Conservation (phyloP, 2,329 filamentous ascomycete species). For the Xenosphaeropsis pyriputrescens region DNA sequence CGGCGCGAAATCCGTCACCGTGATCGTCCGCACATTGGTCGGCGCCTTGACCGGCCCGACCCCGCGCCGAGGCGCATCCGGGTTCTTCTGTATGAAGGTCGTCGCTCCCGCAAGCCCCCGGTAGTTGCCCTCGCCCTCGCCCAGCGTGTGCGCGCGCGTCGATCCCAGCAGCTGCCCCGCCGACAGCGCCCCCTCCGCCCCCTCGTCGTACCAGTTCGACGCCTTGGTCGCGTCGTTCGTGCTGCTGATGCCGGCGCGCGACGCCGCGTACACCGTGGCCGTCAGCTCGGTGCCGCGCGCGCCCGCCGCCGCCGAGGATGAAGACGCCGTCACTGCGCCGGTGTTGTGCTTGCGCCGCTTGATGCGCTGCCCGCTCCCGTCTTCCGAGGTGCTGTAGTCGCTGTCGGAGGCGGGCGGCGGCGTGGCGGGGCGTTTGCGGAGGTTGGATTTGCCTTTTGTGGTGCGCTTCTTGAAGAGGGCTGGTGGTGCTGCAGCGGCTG, state of each 20-base stretch:
- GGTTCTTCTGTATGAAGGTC: slow-evolving; percentile 66
- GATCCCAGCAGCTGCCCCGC: slow-evolving; percentile 42
- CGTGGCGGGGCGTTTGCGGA: slow-evolving; percentile 69
- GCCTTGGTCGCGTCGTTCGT: slow-evolving; percentile 83
- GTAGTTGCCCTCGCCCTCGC: slow-evolving; percentile 51
- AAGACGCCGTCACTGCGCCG: slow-evolving; percentile 51
- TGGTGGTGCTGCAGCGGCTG: slow-evolving; percentile 16
- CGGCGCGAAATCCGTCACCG: slow-evolving; percentile 77
- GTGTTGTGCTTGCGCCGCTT: slow-evolving; percentile 65
- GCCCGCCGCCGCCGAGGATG: slow-evolving; percentile 24
- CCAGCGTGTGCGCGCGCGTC: slow-evolving; percentile 26
- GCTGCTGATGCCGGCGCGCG: slow-evolving; percentile 47
- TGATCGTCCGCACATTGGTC: slow-evolving; percentile 82
- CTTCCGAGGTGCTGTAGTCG: slow-evolving; percentile 59
- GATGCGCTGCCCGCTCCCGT: slow-evolving; percentile 59
- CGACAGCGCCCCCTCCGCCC: slow-evolving; percentile 22
- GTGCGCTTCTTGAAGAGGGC: slow-evolving; percentile 78
- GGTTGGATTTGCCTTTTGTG: slow-evolving; percentile 59
- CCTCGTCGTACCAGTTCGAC: slow-evolving; percentile 79
- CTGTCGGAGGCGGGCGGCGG: slow-evolving; percentile 50
- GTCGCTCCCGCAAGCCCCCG: slow-evolving; percentile 59
- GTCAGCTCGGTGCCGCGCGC: slow-evolving; percentile 27
- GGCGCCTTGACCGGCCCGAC: slow-evolving; percentile 82
- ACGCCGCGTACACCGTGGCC: slow-evolving; percentile 40
- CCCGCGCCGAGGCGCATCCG: slow-evolving; percentile 50